Conservation (phyloP, 768 basidiomycete species). For the Brasilioporus rufonigricans region DNA sequence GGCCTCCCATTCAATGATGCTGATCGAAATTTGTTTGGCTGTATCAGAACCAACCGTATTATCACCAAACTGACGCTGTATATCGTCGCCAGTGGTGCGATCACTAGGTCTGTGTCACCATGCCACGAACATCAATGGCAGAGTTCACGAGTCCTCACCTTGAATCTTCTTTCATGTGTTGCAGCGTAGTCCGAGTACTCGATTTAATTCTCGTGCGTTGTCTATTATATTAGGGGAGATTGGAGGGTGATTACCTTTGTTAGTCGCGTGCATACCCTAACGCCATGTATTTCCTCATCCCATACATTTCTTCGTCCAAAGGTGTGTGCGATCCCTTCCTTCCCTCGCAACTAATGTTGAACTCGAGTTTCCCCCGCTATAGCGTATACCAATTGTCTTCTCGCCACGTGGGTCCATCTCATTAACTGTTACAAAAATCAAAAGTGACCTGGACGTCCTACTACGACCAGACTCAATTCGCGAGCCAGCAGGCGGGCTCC, state of each 20-base stretch:
- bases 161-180: not conserved
- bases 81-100: slow-evolving; percentile 2
- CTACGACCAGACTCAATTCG: not conserved
- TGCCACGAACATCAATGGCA: not conserved
- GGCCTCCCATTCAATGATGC: not conserved
- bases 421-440: not conserved
- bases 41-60: not conserved
- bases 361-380: no score
- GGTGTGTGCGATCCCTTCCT: not conserved
- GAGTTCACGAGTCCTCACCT: no score
- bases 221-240: no score
- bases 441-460: not conserved
- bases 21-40: not conserved
- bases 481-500: not conserved
- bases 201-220: not conserved
- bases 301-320: slow-evolving; percentile 3
- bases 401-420: not conserved
- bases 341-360: not conserved
- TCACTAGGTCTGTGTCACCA: not conserved
- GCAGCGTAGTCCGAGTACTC: not conserved
- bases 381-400: not conserved
- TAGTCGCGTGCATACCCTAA: not conserved
- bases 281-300: not conserved
- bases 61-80: not conserved
- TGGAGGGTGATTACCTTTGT: not conserved